Evolutionary conservation across 345 rosid genomes (phyloP), one percentile per base, ranked within the genome.

Genomic region (Heritiera littoralis): DNA sequence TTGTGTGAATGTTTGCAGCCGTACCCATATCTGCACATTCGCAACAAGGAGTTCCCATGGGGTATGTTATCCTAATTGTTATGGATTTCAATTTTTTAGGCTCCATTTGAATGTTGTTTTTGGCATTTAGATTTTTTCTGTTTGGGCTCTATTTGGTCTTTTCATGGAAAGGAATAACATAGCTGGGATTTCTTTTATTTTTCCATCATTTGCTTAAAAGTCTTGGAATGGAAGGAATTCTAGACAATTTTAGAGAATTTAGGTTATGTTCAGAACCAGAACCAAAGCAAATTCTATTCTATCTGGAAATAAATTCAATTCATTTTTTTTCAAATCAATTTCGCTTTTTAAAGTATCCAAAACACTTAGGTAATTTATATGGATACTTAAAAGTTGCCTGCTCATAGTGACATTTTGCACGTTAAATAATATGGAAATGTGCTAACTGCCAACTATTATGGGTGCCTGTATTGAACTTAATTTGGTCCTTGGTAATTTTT

Each of bases 11-110:
- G 30, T 23, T 38, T 83, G 82, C 93, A 96, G 99, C 65, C 95
- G 0, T 96, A 92, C 77, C 87, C 93, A 0, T 92, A 92, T 85
- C n/a, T 96, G 90, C 98, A 92, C 87, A 88, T 96, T 83, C 98
- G 98, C 81, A 94, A 92, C 85, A 96, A 94, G 90, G 98, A 96
- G 91, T 96, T 94, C 56, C 98, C 99, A 58, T 96, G 97, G 99
- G 99, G 99, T 96, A 94, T 76, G 87, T 81, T 79, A 8, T n/a
- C 10, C 35, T 43, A 3, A 0, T 59, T 43, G 4, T 74, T n/a
- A 41, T 17, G 58, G 2, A 2, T 68, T 55, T 46, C 6, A 0
- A 9, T 46, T 13, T 70, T 70, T 59, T 65, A 60, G 30, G 46
- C 7, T 72, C 48, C 2, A 35, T 35, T 55, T 73, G 18, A 11